These are phyloP conservation scores for Hyaloperonospora brassicae DNA, from an alignment of 352 stramenopile genomes.

Conservation along the genomic window DNA sequence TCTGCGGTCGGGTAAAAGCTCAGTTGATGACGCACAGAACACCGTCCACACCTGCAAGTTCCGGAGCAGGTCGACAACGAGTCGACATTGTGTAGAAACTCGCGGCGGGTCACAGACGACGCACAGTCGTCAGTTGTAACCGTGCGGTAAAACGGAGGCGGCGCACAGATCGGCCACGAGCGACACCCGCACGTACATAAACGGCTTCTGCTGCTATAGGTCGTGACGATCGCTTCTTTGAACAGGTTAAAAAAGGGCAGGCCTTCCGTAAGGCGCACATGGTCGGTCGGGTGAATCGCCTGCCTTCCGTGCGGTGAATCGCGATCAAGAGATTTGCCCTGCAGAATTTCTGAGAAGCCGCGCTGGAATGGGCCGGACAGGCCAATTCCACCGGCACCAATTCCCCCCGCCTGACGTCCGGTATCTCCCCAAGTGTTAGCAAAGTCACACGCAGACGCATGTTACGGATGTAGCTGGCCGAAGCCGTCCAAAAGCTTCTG, in stretches of 20 bases:
- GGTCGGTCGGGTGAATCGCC: background rate
- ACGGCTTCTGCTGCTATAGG: background rate
- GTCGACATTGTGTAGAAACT: no score
- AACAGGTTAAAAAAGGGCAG: conserved; percentile 4
- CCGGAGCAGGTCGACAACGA: no score
- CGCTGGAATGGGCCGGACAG: conserved; percentile 18
- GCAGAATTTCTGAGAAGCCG: conserved; percentile 54
- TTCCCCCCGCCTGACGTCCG: no score
- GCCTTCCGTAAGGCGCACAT: background rate
- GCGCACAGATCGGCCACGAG: background rate
- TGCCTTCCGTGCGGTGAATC: conserved; percentile 48
- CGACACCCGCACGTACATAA: conserved; percentile 1
- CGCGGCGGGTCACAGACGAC: no score
- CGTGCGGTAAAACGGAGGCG: background rate
- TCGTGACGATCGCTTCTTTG: background rate
- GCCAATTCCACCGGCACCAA: conserved; percentile 32
- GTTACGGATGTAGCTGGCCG: background rate
- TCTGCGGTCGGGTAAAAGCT: no score
- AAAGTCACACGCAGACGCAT: background rate
- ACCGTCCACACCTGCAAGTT: no score
- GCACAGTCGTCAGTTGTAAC: no score
- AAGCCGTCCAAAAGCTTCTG: conserved; percentile 30
- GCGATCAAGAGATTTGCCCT: conserved; percentile 79
- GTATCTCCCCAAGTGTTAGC: no score
- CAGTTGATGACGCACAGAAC: no score